Percentiles rank a stretch among this genome's conserved stretches.
Conservation (phyloP, 23 red algal species). For the Agarophyton chilense region DNA sequence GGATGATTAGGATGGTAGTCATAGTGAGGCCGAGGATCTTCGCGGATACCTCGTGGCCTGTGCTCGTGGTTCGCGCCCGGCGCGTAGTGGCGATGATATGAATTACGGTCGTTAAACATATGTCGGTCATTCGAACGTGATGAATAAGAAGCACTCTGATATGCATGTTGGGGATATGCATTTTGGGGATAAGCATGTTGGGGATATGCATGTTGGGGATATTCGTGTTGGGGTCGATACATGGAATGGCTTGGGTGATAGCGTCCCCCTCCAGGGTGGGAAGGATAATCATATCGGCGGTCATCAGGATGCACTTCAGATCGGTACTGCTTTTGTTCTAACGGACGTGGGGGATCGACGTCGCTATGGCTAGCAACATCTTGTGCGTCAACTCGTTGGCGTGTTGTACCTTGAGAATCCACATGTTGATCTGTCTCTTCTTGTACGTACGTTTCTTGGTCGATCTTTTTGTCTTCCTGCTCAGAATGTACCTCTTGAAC, state of each 20-base stretch:
- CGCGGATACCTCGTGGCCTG: background rate
- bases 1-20: background rate
- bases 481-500: background rate
- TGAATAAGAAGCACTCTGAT: background rate
- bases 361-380: background rate
- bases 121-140: background rate
- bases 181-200: no score
- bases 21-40: background rate
- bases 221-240: background rate
- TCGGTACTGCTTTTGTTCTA: background rate
- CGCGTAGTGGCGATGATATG: background rate
- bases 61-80: background rate
- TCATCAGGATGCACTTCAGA: background rate
- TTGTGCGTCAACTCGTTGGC: background rate
- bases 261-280: background rate
- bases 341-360: background rate
- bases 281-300: background rate
- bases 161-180: no score
- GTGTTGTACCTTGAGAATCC: background rate
- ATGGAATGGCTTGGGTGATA: background rate
- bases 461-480: background rate
- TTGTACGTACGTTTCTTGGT: background rate
- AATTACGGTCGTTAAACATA: background rate
- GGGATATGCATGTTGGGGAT: no score
- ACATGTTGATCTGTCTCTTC: slow-evolving; percentile 8